A percentile compares a stretch with the other conserved stretches of the same genome.
Conservation (phyloP, 345 rosid genomes). For the Schrenkiella parvula region DNA sequence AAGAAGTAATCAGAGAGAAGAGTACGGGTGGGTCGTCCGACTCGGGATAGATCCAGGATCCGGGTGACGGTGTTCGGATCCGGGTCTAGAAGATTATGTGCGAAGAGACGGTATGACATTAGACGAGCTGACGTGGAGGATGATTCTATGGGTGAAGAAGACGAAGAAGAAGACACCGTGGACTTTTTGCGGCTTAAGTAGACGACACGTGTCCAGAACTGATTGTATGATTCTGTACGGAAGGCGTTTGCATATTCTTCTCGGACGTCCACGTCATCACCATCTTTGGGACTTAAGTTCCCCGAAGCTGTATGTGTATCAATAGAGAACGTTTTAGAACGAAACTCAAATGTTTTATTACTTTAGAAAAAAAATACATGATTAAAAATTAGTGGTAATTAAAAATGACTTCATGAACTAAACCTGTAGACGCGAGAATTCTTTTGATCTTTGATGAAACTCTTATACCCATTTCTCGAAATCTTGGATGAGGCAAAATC, state of each 20-base stretch:
- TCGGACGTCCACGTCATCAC: slow-evolving; percentile 43
- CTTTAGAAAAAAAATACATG: too few relatives aligned
- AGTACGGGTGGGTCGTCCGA: slow-evolving; percentile 25
- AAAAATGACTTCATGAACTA: not conserved
- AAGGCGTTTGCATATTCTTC: slow-evolving; percentile 89
- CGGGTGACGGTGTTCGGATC: slow-evolving; percentile 40
- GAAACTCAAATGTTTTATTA: not conserved
- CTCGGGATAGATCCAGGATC: slow-evolving; percentile 34
- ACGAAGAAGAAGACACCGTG: slow-evolving; percentile 16
- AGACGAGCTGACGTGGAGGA: slow-evolving; percentile 67
- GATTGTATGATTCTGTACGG: slow-evolving; percentile 72
- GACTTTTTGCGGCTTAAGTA: slow-evolving; percentile 21
- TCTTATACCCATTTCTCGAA: slow-evolving; percentile 22
- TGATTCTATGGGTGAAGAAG: slow-evolving; percentile 36
- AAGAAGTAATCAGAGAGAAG: slow-evolving; percentile 51
- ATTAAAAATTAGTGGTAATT: not conserved
- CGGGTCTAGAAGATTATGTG: slow-evolving; percentile 69
- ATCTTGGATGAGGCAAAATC: not conserved
- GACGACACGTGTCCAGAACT: slow-evolving; percentile 65
- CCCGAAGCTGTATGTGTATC: slow-evolving; percentile 32
- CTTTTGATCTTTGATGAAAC: slow-evolving; percentile 29
- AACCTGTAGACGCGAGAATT: slow-evolving; percentile 28
- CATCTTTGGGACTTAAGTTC: not conserved
- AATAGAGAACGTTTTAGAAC: not conserved
- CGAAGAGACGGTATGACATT: slow-evolving; percentile 68